Evolutionary conservation across 1,284 basidiomycete genomes (phyloP), one percentile per base, ranked within the genome.

Genomic region (Singerocomus rubriflavus): DNA sequence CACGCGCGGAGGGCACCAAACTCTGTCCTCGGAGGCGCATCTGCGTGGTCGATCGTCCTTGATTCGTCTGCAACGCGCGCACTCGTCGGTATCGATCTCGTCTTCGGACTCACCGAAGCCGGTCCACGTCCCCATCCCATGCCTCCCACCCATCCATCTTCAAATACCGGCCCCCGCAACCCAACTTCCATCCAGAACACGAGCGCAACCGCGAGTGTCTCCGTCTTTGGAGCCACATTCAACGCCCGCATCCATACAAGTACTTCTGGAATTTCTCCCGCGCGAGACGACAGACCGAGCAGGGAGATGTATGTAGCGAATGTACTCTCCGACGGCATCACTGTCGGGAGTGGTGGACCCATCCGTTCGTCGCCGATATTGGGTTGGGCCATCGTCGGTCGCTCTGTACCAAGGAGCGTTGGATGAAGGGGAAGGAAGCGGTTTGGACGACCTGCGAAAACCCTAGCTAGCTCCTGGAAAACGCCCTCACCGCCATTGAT

Each of bases 241-340:
- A 91, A 61, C 17, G 71, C 72, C 3, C 78, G 77, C 89, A 92
- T 92, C 88, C 91, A 93, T 6, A 80, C 82, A 2, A 95, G 70
- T 3, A 76, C 74, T n/a, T 79, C 72, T 0, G 90, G 83, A 32
- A 93, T 84, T 62, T 88, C 82, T 0, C 69, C 64, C 4, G 78
- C 71, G 1, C 73, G 73, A 2, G 57, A 63, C 12, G 77, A 74
- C 5, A 79, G 66, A 0, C 81, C 82, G 11, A 91, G 75, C 1
- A 93, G 73, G 30, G 75, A 65, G 41, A 93, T 75, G 61, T 89
- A 88, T 8, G 81, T 63, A 26, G 79, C 73, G 63, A 84, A 91
- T 12, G 77, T 75, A 16, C 57, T 58, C 39, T 74, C 71, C 37
- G 72, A 72, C 0, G 83, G 83, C 16, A 76, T 54, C 37, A 88